Base-by-base conservation (phyloP, 2,329 filamentous ascomycete species). In the Sclerotiophoma versabilis region DNA sequence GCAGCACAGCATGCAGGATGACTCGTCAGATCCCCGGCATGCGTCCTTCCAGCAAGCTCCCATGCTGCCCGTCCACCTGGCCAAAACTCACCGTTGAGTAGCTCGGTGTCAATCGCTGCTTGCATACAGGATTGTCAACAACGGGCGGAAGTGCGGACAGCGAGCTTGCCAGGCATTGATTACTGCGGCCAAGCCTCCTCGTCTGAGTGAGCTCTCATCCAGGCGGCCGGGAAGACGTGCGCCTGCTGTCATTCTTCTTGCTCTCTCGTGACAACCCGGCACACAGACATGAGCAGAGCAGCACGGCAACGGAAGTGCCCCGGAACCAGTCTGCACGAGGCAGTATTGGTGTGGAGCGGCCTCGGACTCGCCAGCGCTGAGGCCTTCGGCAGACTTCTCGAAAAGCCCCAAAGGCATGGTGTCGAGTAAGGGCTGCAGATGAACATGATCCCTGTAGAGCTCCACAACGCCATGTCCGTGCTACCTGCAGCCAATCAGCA, bases 341-440 rank as follows among this genome's bases (percentile, higher is more conserved):
- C 49, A 49, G 32, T 30, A 23, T 44, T 33, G 32, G 42, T 27
- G 52, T 51, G 44, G 49, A 55, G 51, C 54, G 50, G 52, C 57
- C 49, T 59, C 55, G 60, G 54, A 62, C 46, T 29, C 50, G 56
- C 34, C 54, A 41, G 42, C 49, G 43, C 48, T 54, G 49, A 60
- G 53, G 49, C 44, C 32, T 59, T 64, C 58, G 64, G 64, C 58
- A 62, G 54, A 60, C 58, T 62, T 68, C 63, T 61, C 45, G 45
- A 65, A 55, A 62, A 65, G 60, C 59, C 54, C 63, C 68, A 62
- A 54, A 38, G 50, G 42, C 49, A 62, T 64, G 56, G 58, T 52
- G 55, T 64, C 66, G 66, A 67, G 61, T 63, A 65, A 68, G 65
- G 61, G 58, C 59, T 71, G 68, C 51, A 54, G 44, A 44, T 17